Conservation (phyloP, 306 rosid genomes). For the Cercis canadensis region DNA sequence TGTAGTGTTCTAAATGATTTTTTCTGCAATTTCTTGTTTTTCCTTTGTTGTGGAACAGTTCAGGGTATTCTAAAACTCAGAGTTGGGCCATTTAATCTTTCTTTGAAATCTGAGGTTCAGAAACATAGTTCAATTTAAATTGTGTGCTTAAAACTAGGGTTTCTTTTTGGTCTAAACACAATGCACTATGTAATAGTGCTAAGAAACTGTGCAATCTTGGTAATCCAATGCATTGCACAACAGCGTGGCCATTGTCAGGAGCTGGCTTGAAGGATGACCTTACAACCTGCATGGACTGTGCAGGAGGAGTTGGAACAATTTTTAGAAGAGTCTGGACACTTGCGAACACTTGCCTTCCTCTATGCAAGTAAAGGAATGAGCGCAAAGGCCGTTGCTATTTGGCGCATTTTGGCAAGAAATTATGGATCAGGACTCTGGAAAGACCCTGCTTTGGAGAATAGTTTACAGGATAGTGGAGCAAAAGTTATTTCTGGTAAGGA, state of each 20-base stretch:
- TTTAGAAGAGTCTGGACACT: constrained; percentile 87
- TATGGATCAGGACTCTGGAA: constrained; percentile 83
- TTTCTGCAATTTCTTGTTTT: neutral
- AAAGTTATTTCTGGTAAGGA: constrained; percentile 65
- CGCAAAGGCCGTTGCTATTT: constrained; percentile 85
- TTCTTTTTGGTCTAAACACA: constrained; percentile 42
- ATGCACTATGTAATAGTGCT: constrained; percentile 44
- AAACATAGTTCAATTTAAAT: constrained; percentile 13
- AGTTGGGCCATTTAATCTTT: neutral
- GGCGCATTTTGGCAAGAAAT: constrained; percentile 91
- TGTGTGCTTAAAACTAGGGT: constrained; percentile 28
- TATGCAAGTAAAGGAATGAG: constrained; percentile 93
- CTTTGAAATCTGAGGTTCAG: neutral
- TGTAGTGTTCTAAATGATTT: neutral
- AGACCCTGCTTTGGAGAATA: constrained; percentile 59
- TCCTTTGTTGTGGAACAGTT: neutral
- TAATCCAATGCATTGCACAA: constrained; percentile 61
- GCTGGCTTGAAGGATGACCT: constrained; percentile 59
- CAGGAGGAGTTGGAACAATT: constrained; percentile 98
- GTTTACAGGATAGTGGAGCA: constrained; percentile 38
- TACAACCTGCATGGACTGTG: constrained; percentile 60
- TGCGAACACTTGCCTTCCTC: constrained; percentile 93
- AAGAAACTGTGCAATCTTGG: constrained; percentile 47
- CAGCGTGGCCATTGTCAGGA: constrained; percentile 48
- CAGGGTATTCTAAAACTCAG: constrained; percentile 12